Conservation (phyloP, 306 rosid genomes). For the Heteromeles arbutifolia region DNA sequence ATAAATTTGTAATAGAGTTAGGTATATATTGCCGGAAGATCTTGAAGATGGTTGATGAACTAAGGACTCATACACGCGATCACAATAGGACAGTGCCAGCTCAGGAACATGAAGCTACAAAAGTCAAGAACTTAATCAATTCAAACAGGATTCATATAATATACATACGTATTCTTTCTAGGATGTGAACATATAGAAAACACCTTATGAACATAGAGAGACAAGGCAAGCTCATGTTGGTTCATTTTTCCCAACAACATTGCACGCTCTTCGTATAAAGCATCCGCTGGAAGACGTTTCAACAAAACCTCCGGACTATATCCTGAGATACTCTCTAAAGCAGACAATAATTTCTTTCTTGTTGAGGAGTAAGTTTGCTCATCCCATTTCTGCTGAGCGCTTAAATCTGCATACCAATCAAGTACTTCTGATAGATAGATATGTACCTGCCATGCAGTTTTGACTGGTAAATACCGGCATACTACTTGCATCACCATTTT, state of each 20-base stretch:
- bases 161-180: neutral
- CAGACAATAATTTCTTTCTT: conserved; percentile 76
- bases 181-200: neutral
- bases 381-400: conserved; percentile 71
- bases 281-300: conserved; percentile 78
- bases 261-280: conserved; percentile 93
- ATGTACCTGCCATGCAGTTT: conserved; percentile 51
- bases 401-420: conserved; percentile 79
- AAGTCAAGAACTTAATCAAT: conserved; percentile 14
- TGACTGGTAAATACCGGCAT: neutral
- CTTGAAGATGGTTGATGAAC: conserved; percentile 54
- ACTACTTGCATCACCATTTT: neutral
- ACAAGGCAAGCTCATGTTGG: conserved; percentile 91
- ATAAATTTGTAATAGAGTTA: conserved; percentile 80
- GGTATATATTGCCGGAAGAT: conserved; percentile 72
- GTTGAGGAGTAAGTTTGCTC: conserved; percentile 76
- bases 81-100: conserved; percentile 86
- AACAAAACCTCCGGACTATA: conserved; percentile 80
- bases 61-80: conserved; percentile 65
- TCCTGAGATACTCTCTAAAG: conserved; percentile 77
- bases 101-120: conserved; percentile 82
- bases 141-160: conserved; percentile 14
- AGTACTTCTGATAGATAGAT: conserved; percentile 89
- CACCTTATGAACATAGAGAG: conserved; percentile 94
- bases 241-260: conserved; percentile 86